Base-by-base conservation (phyloP, 192 early-diverging fungal species). In the Phycomyces blakesleeanus region DNA sequence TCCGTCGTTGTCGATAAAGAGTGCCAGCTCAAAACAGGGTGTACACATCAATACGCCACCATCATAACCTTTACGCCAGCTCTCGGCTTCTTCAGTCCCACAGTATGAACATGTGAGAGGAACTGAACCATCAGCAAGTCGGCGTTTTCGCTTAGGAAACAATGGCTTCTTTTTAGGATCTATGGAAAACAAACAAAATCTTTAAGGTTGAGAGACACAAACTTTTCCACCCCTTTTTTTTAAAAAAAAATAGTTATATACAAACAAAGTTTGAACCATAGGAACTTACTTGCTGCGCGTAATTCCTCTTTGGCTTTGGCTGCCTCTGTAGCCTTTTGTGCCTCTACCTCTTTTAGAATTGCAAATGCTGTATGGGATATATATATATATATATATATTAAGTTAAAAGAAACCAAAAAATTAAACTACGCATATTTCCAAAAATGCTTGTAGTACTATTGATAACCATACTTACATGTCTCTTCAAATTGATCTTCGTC, bases 31-130 rank as follows among this genome's bases (percentile, higher is more conserved):
- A 61, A 85, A 90, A 64, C 88, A 90, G 18, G 71, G 70, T 61
- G 83, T 80, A 62, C 88, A 90, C 86, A 90, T 86, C 3, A 87
- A 68, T 5, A 90, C 80, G 3, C 86, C 86, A 8, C 67, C 67
- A 41, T 90, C 81, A 64, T 87, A 88, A 5, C 88, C 88, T 76
- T 85, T 85, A 34, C 87, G 66, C 87, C 87, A 89, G 29, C 73
- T 75, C 18, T 76, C 54, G 12, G 86, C 79, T 18, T 76, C 73
- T 41, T 81, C 66, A 4, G 83, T 76, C 75, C 79, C 81, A 66
- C 87, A 89, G 61, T 87, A 89, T 11, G 83, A 82, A 51, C 87
- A 89, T 14, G 72, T 73, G 54, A 66, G 59, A 0, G 67, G 54
- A 6, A 50, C 10, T 11, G 60, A 51, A 18, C 67, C 67, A 51